Evolutionary conservation across 495 filamentous ascomycete genomes (phyloP).

Genomic region (Neurospora sp.): DNA sequence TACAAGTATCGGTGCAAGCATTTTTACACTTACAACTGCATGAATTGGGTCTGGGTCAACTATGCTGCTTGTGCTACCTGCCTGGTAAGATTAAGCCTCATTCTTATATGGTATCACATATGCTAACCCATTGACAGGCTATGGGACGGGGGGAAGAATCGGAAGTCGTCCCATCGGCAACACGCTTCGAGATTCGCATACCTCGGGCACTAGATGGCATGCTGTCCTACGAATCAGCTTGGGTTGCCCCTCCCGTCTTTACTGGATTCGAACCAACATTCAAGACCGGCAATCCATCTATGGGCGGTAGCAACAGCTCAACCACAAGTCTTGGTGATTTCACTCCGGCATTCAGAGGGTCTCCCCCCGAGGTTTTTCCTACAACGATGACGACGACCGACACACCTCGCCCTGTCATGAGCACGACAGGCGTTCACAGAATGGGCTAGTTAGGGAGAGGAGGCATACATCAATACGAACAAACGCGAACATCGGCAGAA

Average conservation of each 20-base stretch:
- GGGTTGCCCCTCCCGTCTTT: not conserved
- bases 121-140: slow-evolving; percentile 19
- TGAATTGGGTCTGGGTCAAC: slow-evolving; percentile 53
- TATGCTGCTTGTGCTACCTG: slow-evolving; percentile 46
- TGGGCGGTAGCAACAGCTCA: slow-evolving; percentile 2
- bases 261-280: not conserved
- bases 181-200: slow-evolving; percentile 24
- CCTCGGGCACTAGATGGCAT: slow-evolving; percentile 34
- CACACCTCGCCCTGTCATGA: slow-evolving; percentile 22
- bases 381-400: slow-evolving; percentile 26
- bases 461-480: not conserved
- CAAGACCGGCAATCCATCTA: not conserved
- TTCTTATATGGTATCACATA: not conserved
- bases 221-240: slow-evolving; percentile 10
- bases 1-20: slow-evolving; percentile 55
- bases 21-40: slow-evolving; percentile 47
- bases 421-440: slow-evolving; percentile 3
- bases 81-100: slow-evolving; percentile 33
- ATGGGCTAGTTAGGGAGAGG: not conserved
- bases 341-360: not conserved
- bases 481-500: not conserved
- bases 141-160: slow-evolving; percentile 38
- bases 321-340: not conserved
- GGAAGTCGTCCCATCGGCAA: slow-evolving; percentile 6
- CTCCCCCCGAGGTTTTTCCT: slow-evolving; percentile 6